These are phyloP conservation scores for Termitomyces sp. DNA, from an alignment of 768 basidiomycete species.

Conservation along the genomic window DNA sequence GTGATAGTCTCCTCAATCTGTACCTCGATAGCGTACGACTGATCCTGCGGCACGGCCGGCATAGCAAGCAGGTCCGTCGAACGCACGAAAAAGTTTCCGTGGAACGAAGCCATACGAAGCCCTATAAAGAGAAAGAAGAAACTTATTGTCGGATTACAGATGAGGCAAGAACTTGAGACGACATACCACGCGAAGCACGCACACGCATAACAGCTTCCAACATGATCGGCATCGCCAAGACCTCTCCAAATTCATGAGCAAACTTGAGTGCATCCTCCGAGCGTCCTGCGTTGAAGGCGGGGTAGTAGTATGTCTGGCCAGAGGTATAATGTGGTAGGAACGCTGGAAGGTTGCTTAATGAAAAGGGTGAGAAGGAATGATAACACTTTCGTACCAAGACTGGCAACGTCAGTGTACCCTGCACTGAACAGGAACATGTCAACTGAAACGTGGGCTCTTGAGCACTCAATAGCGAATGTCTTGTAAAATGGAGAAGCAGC, in stretches of 20 bases:
- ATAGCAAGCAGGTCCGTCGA: conserved; percentile 95
- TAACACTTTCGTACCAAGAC: conserved; percentile 52
- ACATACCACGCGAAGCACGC: conserved; percentile 86
- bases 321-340: conserved; percentile 96
- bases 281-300: conserved; percentile 92
- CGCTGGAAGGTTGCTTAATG: conserved; percentile 37
- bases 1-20: conserved; percentile 94
- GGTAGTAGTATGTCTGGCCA: conserved; percentile 97
- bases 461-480: conserved; percentile 98
- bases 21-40: conserved; percentile 93
- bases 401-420: conserved; percentile 92
- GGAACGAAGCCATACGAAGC: conserved; percentile 94
- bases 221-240: conserved; percentile 91
- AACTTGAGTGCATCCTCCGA: conserved; percentile 98
- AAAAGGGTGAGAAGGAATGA: background rate
- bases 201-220: conserved; percentile 97
- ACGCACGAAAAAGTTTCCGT: conserved; percentile 97
- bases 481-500: conserved; percentile 97
- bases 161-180: background rate
- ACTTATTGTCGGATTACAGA: background rate
- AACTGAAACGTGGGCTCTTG: conserved; percentile 92
- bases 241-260: conserved; percentile 93
- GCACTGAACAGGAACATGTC: conserved; percentile 99
- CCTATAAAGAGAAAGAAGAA: conserved; percentile 33
- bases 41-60: conserved; percentile 94